These are phyloP conservation scores for Mangifera indica DNA, from an alignment of 345 rosid genomes.

Conservation along the genomic window DNA sequence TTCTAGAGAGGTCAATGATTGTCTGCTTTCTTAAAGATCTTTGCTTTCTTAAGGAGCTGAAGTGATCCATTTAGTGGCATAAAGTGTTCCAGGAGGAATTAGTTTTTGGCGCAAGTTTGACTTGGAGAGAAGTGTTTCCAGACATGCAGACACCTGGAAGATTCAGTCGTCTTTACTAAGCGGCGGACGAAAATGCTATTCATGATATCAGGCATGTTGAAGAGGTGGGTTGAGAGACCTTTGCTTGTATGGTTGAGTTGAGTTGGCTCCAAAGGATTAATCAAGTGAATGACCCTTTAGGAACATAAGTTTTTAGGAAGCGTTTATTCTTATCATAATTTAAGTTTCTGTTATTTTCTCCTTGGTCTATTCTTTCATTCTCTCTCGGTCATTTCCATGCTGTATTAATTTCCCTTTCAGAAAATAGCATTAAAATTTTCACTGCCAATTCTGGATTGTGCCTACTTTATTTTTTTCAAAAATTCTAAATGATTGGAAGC, in stretches of 20 bases:
- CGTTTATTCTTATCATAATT: neutral
- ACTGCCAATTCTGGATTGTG: neutral
- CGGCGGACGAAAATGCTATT: constrained; percentile 20
- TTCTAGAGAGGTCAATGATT: constrained; percentile 17
- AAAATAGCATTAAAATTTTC: neutral
- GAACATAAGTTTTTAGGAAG: constrained; percentile 14
- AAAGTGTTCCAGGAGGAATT: constrained; percentile 17
- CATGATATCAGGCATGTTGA: constrained; percentile 19
- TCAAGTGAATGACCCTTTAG: constrained; percentile 5
- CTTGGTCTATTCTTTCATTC: neutral
- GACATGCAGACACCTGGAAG: constrained; percentile 18
- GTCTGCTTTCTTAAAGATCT: constrained; percentile 23
- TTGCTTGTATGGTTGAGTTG: constrained; percentile 11
- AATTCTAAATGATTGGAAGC: neutral
- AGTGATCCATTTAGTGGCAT: constrained; percentile 15
- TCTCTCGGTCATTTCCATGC: neutral
- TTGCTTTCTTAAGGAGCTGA: constrained; percentile 23
- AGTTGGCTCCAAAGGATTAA: constrained; percentile 19
- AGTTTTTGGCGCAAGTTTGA: constrained; percentile 16
- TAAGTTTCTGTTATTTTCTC: constrained; percentile 3
- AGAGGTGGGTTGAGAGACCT: constrained; percentile 35
- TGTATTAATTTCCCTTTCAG: neutral
- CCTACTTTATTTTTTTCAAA: neutral
- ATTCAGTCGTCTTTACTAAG: constrained; percentile 20
- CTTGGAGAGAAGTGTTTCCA: constrained; percentile 19